These are phyloP conservation scores for Boechera divaricarpa DNA, from an alignment of 345 rosid genomes.

Conservation along the genomic window DNA sequence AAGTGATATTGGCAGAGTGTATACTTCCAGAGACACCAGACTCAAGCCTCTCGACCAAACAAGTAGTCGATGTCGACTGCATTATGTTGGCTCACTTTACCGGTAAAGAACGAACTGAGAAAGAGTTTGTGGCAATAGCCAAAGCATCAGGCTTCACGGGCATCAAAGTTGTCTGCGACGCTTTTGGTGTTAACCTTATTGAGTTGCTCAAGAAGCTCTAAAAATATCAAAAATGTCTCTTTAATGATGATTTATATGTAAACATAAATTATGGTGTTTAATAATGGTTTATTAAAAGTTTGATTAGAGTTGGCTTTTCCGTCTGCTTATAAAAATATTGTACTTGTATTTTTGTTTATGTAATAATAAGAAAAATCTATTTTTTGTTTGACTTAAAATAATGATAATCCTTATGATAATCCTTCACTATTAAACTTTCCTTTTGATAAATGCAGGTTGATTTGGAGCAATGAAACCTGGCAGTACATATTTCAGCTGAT, in stretches of 20 bases:
- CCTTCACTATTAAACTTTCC: too few relatives aligned
- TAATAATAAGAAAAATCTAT: neutral
- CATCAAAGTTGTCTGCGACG: slow-evolving; percentile 62
- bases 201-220: slow-evolving; percentile 67
- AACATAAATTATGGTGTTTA: slow-evolving; percentile 16
- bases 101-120: slow-evolving; percentile 86
- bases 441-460: too few relatives aligned
- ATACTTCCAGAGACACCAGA: slow-evolving; percentile 82
- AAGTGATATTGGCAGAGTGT: slow-evolving; percentile 80
- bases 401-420: too few relatives aligned
- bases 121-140: slow-evolving; percentile 80
- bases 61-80: slow-evolving; percentile 69
- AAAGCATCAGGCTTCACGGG: slow-evolving; percentile 78
- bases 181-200: slow-evolving; percentile 67
- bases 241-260: neutral
- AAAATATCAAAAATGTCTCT: neutral
- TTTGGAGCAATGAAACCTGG: too few relatives aligned
- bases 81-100: slow-evolving; percentile 97
- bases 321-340: neutral
- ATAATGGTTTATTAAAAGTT: neutral
- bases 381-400: neutral
- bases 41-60: slow-evolving; percentile 66
- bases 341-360: slow-evolving; percentile 3
- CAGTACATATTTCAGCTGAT: too few relatives aligned
- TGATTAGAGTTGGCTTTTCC: neutral